Evolutionary conservation across 805 yeast genomes (phyloP).

Genomic region (Pichia manshurica): DNA sequence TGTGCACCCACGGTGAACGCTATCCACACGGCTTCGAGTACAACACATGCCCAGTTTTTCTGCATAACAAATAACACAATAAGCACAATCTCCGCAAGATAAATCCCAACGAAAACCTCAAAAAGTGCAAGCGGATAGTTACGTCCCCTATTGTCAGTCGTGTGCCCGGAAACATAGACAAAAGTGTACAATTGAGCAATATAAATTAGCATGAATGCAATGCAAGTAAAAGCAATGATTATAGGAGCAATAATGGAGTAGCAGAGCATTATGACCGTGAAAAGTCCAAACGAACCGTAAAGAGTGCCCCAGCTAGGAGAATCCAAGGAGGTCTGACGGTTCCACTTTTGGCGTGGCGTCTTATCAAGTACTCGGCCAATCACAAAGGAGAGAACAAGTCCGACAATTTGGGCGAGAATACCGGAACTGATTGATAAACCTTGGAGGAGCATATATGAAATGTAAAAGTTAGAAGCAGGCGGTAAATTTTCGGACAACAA

Average conservation of each 20-base stretch:
- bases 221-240: constrained; percentile 57
- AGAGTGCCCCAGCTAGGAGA: constrained; percentile 75
- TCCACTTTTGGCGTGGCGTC: constrained; percentile 93
- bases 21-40: constrained; percentile 54
- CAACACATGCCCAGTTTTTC: constrained; percentile 76
- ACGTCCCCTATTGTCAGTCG: constrained; percentile 64
- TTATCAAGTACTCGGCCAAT: constrained; percentile 68
- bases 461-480: constrained; percentile 85
- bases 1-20: constrained; percentile 56
- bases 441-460: constrained; percentile 72
- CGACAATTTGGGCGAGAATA: constrained; percentile 66
- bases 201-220: constrained; percentile 52
- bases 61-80: constrained; percentile 69
- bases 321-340: constrained; percentile 56
- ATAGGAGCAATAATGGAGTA: constrained; percentile 80
- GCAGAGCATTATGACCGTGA: constrained; percentile 65
- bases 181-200: constrained; percentile 58
- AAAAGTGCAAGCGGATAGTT: constrained; percentile 67
- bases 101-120: constrained; percentile 66
- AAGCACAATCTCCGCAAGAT: constrained; percentile 64
- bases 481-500: constrained; percentile 76
- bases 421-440: constrained; percentile 80
- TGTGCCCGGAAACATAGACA: constrained; percentile 56
- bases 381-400: constrained; percentile 63
- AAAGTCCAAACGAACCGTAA: constrained; percentile 72